These are phyloP conservation scores for Cadophora sp. DNA, from an alignment of 2,329 filamentous ascomycete genomes.

Conservation along the genomic window DNA sequence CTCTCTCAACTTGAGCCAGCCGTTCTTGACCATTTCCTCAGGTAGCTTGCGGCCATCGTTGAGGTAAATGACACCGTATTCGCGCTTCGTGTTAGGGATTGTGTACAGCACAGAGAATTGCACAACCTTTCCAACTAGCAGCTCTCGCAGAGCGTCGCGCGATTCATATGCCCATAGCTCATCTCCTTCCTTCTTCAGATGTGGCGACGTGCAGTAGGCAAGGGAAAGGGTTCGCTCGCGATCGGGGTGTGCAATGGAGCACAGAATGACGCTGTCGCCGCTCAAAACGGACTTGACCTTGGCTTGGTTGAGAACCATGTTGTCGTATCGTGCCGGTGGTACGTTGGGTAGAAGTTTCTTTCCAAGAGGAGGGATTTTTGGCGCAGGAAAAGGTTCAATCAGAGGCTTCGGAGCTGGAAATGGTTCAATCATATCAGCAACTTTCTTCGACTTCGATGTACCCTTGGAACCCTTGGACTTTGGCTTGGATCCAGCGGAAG, in stretches of 20 bases:
- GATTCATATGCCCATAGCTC: constrained; percentile 94
- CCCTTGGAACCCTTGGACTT: constrained; percentile 21
- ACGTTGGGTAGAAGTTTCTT: constrained; percentile 36
- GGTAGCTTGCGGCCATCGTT: constrained; percentile 80
- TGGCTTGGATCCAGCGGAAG: constrained; percentile 13
- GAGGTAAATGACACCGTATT: constrained; percentile 84
- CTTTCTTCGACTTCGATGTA: constrained; percentile 29
- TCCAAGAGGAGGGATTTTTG: constrained; percentile 25
- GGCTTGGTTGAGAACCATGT: constrained; percentile 54
- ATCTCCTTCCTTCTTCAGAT: constrained; percentile 86
- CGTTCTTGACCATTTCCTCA: constrained; percentile 83
- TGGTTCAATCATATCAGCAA: constrained; percentile 47
- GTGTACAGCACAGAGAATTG: constrained; percentile 88
- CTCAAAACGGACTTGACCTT: constrained; percentile 94
- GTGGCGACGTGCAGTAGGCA: constrained; percentile 89
- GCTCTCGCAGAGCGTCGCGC: constrained; percentile 86
- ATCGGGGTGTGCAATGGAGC: constrained; percentile 79
- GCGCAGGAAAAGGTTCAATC: constrained; percentile 44
- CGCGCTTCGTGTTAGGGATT: constrained; percentile 82
- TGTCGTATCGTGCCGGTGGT: constrained; percentile 42
- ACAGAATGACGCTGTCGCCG: constrained; percentile 88
- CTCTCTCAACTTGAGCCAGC: constrained; percentile 92
- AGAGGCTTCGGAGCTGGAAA: constrained; percentile 37
- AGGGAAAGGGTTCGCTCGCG: constrained; percentile 88
- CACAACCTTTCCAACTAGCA: constrained; percentile 85